Percentiles rank a stretch among this genome's conserved stretches.
These are phyloP conservation scores for Hypoxylon lienhwacheense DNA, from an alignment of 495 filamentous ascomycete genomes.

Conservation along the genomic window DNA sequence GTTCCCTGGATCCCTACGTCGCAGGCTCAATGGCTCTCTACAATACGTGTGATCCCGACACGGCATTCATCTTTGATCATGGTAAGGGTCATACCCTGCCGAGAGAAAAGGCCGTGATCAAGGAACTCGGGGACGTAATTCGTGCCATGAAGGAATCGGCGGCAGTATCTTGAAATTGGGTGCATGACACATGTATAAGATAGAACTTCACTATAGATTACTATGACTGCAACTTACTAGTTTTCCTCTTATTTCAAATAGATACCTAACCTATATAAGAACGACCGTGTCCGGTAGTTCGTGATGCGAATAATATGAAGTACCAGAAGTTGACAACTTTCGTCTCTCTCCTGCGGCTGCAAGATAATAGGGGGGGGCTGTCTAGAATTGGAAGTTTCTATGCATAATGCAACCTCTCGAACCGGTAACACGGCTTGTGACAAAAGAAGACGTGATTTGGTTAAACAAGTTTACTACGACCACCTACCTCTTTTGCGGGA, in stretches of 20 bases:
- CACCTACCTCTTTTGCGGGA: constrained; percentile 6
- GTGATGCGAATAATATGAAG: no score
- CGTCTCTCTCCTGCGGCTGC: no score
- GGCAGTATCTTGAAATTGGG: constrained; percentile 31
- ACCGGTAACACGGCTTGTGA: constrained; percentile 8
- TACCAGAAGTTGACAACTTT: no score
- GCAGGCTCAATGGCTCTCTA: constrained; percentile 60
- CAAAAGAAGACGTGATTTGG: constrained; percentile 15
- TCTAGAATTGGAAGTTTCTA: constrained; percentile 23
- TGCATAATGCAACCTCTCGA: constrained; percentile 23
- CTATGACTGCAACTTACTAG: background rate
- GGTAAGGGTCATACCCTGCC: constrained; percentile 60
- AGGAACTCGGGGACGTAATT: constrained; percentile 52
- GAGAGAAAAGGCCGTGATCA: constrained; percentile 52
- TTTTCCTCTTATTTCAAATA: no score
- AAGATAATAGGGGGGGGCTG: background rate
- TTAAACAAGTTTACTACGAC: no score
- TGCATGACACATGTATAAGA: no score
- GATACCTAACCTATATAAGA: no score
- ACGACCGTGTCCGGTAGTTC: no score
- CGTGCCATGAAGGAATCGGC: constrained; percentile 42
- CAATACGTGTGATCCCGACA: constrained; percentile 61
- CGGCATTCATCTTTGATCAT: constrained; percentile 60
- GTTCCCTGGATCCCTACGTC: constrained; percentile 59
- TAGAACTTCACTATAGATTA: constrained; percentile 24